These are phyloP conservation scores for Porcisia deanei DNA, from an alignment of 208 protist genomes.

Conservation along the genomic window DNA sequence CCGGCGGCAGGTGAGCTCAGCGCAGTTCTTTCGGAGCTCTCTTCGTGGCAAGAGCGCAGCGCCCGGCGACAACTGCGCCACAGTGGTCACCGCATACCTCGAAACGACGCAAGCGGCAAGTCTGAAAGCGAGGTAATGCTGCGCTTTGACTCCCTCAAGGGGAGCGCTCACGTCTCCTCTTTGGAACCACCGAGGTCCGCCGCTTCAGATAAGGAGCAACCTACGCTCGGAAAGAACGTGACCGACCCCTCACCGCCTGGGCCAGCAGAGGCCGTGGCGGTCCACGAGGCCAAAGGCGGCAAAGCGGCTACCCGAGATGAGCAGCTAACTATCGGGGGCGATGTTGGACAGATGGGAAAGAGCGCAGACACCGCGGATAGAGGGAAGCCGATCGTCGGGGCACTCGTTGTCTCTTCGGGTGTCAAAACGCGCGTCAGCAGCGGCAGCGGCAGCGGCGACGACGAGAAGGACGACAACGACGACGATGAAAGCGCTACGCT, in stretches of 20 bases:
- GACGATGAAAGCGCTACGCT: slow-evolving; percentile 3
- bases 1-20: slow-evolving; percentile 15
- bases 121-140: background rate
- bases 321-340: no score
- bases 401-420: no score
- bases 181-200: no score
- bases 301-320: background rate
- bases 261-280: background rate
- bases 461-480: slow-evolving; percentile 1
- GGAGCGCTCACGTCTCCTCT: background rate
- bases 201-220: background rate
- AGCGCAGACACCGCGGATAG: background rate
- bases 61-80: slow-evolving; percentile 18
- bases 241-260: no score
- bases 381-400: no score
- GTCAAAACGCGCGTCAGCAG: background rate
- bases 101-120: background rate
- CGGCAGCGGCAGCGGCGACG: background rate
- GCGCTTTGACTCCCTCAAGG: background rate
- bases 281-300: background rate
- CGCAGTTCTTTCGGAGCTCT: slow-evolving; percentile 29
- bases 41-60: slow-evolving; percentile 32
- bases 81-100: background rate
- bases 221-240: background rate
- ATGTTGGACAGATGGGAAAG: background rate